Conservation (phyloP, 1,284 basidiomycete species). For the Ganoderma lingzhi region DNA sequence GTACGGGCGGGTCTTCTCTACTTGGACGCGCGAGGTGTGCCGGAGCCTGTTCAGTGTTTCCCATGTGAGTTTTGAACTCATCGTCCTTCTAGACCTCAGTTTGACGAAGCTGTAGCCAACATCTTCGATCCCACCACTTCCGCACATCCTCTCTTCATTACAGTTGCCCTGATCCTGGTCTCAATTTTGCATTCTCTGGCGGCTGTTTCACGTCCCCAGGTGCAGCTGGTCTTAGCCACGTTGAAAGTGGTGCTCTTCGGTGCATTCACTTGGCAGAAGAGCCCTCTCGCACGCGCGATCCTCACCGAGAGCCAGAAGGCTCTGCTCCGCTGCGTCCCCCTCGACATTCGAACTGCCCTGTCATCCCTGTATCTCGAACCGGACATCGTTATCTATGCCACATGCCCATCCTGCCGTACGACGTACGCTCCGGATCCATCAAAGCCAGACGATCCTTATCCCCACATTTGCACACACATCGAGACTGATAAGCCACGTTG, state of each 20-base stretch:
- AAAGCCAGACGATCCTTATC: conserved; percentile 10
- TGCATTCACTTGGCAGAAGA: not conserved
- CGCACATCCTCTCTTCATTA: not conserved
- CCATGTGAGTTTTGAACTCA: too few relatives aligned
- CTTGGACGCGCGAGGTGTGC: too few relatives aligned
- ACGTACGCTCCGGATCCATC: conserved; percentile 7
- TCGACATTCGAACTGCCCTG: conserved; percentile 1
- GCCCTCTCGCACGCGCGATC: not conserved
- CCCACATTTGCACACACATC: not conserved
- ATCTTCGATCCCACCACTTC: not conserved
- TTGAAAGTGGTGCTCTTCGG: not conserved
- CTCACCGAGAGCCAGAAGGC: not conserved
- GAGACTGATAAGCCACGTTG: conserved; percentile 16
- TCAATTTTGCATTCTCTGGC: not conserved
- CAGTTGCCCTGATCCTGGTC: not conserved
- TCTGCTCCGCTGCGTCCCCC: not conserved
- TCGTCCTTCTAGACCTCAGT: too few relatives aligned
- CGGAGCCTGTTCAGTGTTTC: too few relatives aligned
- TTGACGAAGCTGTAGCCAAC: not conserved
- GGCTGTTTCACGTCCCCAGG: not conserved
- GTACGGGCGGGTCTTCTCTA: too few relatives aligned
- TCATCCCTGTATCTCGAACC: not conserved
- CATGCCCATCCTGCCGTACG: not conserved
- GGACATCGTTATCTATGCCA: not conserved
- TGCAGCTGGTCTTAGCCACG: not conserved